Base-by-base conservation (phyloP, 176 grass and related monocot genomes). In the Pontederia crassipes region DNA sequence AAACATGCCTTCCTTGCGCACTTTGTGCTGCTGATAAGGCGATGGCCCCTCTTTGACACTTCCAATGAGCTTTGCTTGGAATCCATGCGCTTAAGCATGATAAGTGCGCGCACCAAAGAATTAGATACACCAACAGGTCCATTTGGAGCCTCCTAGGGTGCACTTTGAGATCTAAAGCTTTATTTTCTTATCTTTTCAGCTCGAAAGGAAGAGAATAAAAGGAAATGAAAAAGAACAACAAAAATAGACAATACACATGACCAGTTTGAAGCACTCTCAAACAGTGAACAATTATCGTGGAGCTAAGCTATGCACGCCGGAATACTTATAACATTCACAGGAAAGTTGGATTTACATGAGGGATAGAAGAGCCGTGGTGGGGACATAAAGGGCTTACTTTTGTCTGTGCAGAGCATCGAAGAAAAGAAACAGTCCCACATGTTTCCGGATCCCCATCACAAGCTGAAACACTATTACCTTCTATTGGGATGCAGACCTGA, bases 1-100 rank as follows among this genome's bases (percentile, higher is more conserved):
- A 56, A 64, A 64, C 71, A 57, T 74, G 71, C 71, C 52, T 74
- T 74, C 15, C 71, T 74, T 74, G 71, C 29, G 49, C 71, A 28
- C 71, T 64, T 48, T 65, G 62, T 65, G 62, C 50, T 65, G 47
- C 26, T 65, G 62, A 62, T 14, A 8, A 40, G 32, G 32, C 0
- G 32, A 28, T 15, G 47, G 46, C 8, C 1, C 8, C 12, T 11
- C 8, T 61, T 40, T 40, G 32, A 40, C 32, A 40, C 32, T 40
- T 40, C 58, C 59, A 40, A 46, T n/a, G 29, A 65, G 46, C 62
- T 65, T 65, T 51, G 62, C 62, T 65, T 15, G 62, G 62, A 65
- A 65, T 24, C 62, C 11, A 65, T 65, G 46, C 62, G 6, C 18
- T 28, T 48, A 50, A 8, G 10, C 45, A 12, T 11, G 10, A 50